A percentile compares a stretch with the other conserved stretches of the same genome.
Evolutionary conservation across 225 moss, liverwort and hornwort genomes (phyloP).

Genomic region (Physcomitrium patens): DNA sequence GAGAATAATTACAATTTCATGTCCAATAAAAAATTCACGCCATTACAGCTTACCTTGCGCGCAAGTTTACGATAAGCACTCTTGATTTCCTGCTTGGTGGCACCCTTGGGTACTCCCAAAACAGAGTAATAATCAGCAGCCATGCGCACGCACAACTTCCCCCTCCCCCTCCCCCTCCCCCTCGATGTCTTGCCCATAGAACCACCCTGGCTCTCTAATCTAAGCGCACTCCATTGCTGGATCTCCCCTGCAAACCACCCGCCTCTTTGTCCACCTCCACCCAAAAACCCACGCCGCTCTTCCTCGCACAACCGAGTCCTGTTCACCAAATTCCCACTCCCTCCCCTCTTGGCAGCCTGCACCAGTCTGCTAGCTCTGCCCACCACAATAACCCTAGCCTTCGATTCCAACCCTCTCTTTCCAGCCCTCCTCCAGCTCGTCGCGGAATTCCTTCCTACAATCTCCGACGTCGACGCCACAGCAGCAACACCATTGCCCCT

Average conservation of each 20-base stretch:
- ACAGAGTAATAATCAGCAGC: conserved; percentile 87
- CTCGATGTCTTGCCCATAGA: conserved; percentile 28
- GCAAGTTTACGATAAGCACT: conserved; percentile 94
- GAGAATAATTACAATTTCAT: neutral
- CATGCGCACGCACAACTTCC: conserved; percentile 56
- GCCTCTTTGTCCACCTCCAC: conserved; percentile 26
- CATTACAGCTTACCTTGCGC: conserved; percentile 70
- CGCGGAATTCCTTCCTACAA: conserved; percentile 17
- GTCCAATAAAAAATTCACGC: neutral
- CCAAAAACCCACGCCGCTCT: conserved; percentile 32
- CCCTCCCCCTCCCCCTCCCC: conserved; percentile 44
- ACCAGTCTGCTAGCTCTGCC: conserved; percentile 34
- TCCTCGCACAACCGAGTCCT: conserved; percentile 28
- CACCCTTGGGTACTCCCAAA: conserved; percentile 82
- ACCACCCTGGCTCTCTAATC: conserved; percentile 16
- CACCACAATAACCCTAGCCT: conserved; percentile 19
- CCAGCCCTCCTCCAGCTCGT: conserved; percentile 20
- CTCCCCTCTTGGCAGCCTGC: conserved; percentile 24
- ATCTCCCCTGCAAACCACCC: conserved; percentile 29
- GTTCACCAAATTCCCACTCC: conserved; percentile 2
- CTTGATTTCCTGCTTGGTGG: conserved; percentile 92
- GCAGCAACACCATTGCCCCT: conserved; percentile 34
- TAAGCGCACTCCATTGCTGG: conserved; percentile 36
- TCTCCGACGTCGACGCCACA: conserved; percentile 43
- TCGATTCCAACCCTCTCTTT: conserved; percentile 23